Evolutionary conservation across 306 rosid genomes (phyloP).

Genomic region (Malus fusca): DNA sequence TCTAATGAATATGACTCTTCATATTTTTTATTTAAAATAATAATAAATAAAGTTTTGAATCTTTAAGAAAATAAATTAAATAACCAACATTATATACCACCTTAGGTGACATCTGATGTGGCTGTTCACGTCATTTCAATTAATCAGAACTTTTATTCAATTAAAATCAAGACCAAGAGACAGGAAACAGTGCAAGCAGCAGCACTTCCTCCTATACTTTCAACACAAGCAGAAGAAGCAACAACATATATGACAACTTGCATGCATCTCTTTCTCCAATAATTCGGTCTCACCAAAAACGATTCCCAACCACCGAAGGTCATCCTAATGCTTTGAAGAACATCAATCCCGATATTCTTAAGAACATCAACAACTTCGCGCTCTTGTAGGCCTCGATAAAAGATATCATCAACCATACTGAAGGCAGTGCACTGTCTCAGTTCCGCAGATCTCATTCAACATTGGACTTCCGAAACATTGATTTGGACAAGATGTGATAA

Average conservation of each 20-base stretch:
- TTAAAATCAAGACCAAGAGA: neutral
- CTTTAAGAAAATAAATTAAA: too few species aligned
- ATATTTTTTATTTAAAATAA: too few species aligned
- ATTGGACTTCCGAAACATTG: constrained; percentile 37
- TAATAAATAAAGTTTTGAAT: too few species aligned
- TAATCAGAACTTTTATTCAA: too few species aligned
- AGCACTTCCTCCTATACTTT: constrained; percentile 26
- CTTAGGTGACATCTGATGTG: too few species aligned
- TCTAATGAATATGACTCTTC: too few species aligned
- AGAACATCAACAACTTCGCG: constrained; percentile 41
- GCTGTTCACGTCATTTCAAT: too few species aligned
- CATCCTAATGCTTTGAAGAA: constrained; percentile 72
- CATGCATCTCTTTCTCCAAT: constrained; percentile 48
- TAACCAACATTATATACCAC: too few species aligned
- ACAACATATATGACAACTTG: constrained; percentile 13
- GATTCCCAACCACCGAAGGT: constrained; percentile 49
- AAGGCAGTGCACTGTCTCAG: constrained; percentile 36
- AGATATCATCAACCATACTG: constrained; percentile 44
- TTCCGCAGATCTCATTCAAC: constrained; percentile 47
- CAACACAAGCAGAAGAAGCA: constrained; percentile 8
- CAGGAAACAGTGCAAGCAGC: constrained; percentile 33
- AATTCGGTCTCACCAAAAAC: constrained; percentile 25
- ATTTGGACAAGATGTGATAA: constrained; percentile 27
- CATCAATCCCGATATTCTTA: constrained; percentile 58
- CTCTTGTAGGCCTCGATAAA: constrained; percentile 55